Percentiles rank a stretch among this genome's conserved stretches.
Evolutionary conservation across 163 green algal genomes (phyloP).

Genomic region (Chloromonas sp.): DNA sequence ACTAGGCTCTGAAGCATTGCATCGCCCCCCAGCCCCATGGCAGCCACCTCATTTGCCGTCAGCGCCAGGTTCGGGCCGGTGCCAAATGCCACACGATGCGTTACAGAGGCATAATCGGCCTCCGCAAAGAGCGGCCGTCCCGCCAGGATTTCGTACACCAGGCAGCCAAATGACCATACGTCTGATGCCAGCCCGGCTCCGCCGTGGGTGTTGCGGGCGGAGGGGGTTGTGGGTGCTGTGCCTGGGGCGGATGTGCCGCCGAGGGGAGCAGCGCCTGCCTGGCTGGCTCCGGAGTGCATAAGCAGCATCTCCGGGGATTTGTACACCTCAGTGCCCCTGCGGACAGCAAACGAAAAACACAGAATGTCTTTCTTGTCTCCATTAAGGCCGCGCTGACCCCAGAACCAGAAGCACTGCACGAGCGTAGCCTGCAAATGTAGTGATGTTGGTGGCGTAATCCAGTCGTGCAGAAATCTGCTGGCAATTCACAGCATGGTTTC

Average conservation of each 20-base stretch:
- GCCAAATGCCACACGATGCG: slow-evolving; percentile 35
- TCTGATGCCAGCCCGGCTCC: slow-evolving; percentile 53
- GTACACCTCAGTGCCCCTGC: slow-evolving; percentile 56
- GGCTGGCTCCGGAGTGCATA: slow-evolving; percentile 17
- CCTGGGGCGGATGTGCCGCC: background rate
- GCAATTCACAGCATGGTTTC: background rate
- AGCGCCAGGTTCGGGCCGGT: slow-evolving; percentile 13
- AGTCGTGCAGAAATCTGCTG: background rate
- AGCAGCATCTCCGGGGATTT: slow-evolving; percentile 63
- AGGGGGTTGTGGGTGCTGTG: too few species aligned
- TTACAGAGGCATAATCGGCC: slow-evolving; percentile 35
- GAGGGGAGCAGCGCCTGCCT: background rate
- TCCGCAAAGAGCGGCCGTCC: slow-evolving; percentile 31
- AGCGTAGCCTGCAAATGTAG: background rate
- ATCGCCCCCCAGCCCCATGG: background rate
- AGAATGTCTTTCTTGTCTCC: too few species aligned
- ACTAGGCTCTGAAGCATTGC: slow-evolving; percentile 24
- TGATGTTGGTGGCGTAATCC: background rate
- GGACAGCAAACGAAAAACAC: background rate
- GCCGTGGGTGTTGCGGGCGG: slow-evolving; percentile 5
- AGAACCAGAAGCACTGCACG: background rate
- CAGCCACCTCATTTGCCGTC: slow-evolving; percentile 16
- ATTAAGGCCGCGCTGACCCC: background rate
- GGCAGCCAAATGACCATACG: slow-evolving; percentile 77
- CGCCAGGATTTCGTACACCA: slow-evolving; percentile 73